Evolutionary conservation across 2,329 filamentous ascomycete genomes (phyloP).

Genomic region (Nothomitra cinnamomea): DNA sequence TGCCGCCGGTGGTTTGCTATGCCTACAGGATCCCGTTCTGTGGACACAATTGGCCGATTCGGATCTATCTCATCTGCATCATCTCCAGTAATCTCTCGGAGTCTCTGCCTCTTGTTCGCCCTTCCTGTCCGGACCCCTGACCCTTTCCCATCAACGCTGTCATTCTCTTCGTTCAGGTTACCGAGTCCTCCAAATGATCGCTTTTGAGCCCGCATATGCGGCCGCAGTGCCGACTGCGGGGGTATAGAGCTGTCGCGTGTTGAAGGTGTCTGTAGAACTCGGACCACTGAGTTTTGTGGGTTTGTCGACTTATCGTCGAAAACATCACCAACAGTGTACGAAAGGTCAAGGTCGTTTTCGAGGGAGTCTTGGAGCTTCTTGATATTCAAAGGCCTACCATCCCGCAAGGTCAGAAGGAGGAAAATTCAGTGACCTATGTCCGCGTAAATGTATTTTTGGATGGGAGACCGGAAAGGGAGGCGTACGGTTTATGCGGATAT

Average conservation of each 20-base stretch:
- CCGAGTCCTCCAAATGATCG: background rate
- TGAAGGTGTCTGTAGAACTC: conserved; percentile 4
- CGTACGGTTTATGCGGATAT: conserved; percentile 8
- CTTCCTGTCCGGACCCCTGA: background rate
- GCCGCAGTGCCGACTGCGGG: conserved; percentile 6
- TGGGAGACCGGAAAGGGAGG: background rate
- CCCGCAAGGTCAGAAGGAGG: background rate
- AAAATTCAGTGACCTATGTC: background rate
- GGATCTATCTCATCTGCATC: background rate
- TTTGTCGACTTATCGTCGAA: conserved; percentile 11
- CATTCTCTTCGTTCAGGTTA: background rate
- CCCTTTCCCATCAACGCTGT: background rate
- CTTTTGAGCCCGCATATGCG: conserved; percentile 2
- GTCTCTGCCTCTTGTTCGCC: conserved; percentile 3
- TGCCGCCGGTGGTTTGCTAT: background rate
- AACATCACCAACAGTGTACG: conserved; percentile 9
- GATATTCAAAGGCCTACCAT: conserved; percentile 9
- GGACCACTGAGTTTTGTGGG: conserved; percentile 4
- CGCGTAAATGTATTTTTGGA: too few species aligned
- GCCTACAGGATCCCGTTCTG: background rate
- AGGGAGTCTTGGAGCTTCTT: conserved; percentile 9
- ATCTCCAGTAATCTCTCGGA: background rate
- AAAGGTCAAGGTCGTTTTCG: conserved; percentile 8
- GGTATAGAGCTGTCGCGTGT: conserved; percentile 5
- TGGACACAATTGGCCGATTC: conserved; percentile 5